Conservation (phyloP, 306 rosid genomes). For the Vigna unguiculata region DNA sequence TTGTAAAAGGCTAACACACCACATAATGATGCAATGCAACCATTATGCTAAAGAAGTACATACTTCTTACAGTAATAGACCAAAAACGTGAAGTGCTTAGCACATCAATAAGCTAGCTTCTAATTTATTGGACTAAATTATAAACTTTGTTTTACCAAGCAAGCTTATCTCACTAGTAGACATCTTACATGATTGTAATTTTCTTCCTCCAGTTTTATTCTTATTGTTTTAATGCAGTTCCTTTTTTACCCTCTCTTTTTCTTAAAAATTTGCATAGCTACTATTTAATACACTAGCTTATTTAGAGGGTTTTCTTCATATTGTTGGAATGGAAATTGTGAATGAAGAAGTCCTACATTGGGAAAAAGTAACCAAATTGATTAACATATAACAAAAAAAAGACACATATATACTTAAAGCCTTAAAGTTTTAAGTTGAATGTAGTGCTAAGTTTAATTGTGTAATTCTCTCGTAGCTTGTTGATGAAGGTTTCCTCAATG, state of each 20-base stretch:
- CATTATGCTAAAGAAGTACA: conserved; percentile 14
- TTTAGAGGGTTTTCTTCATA: background rate
- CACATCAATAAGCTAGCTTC: background rate
- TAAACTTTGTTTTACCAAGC: background rate
- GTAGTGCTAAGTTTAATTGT: background rate
- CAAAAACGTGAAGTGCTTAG: background rate
- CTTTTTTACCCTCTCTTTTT: background rate
- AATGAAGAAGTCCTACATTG: background rate
- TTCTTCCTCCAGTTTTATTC: background rate
- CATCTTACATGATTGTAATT: background rate
- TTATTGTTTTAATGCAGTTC: background rate
- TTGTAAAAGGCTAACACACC: conserved; percentile 39
- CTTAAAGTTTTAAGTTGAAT: too few relatives aligned
- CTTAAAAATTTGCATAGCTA: background rate
- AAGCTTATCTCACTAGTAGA: background rate
- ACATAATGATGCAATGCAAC: conserved; percentile 3
- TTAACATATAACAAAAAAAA: too few relatives aligned
- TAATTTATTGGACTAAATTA: background rate
- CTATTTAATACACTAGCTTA: background rate
- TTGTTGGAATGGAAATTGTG: background rate
- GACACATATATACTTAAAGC: too few relatives aligned
- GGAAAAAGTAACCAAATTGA: too few relatives aligned
- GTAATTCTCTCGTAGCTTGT: background rate
- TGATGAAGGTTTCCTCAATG: background rate
- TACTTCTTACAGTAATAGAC: conserved; percentile 37